Percentiles rank a stretch among this genome's conserved stretches.
Conservation (phyloP, 352 stramenopile genomes). For the Peronospora tabacina region DNA sequence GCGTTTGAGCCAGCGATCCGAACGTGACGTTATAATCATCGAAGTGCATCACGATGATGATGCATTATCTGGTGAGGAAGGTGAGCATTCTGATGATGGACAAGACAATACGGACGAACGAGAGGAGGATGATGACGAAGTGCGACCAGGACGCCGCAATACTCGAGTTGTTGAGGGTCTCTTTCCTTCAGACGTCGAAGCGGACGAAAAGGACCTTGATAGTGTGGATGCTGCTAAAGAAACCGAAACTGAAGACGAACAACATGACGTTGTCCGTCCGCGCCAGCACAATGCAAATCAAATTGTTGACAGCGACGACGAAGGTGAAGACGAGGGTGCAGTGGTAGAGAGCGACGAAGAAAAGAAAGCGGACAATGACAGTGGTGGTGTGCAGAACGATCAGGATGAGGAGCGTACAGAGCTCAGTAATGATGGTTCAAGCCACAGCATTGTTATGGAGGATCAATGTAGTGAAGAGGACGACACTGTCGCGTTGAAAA, state of each 20-base stretch:
- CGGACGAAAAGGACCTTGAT: background rate
- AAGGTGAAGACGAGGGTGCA: slow-evolving; percentile 10
- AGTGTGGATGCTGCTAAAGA: slow-evolving; percentile 4
- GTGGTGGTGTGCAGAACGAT: slow-evolving; percentile 8
- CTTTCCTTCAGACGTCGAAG: slow-evolving; percentile 22
- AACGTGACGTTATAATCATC: slow-evolving; percentile 20
- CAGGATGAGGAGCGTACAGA: slow-evolving; percentile 3
- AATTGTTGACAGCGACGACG: slow-evolving; percentile 34
- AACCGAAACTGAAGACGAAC: slow-evolving; percentile 10
- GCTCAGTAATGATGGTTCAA: slow-evolving; percentile 2
- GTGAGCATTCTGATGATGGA: slow-evolving; percentile 5
- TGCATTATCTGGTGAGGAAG: slow-evolving; percentile 13
- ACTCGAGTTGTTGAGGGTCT: slow-evolving; percentile 19
- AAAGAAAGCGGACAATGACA: slow-evolving; percentile 5
- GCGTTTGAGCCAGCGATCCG: slow-evolving; percentile 10
- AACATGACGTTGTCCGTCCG: slow-evolving; percentile 9
- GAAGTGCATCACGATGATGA: slow-evolving; percentile 20
- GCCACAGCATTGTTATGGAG: slow-evolving; percentile 10
- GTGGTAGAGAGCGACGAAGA: slow-evolving; percentile 15
- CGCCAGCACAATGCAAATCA: slow-evolving; percentile 30
- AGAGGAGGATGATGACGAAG: slow-evolving; percentile 21
- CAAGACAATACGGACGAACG: slow-evolving; percentile 10
- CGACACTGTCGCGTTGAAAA: slow-evolving; percentile 1
- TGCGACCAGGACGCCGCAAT: slow-evolving; percentile 11
- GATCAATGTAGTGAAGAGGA: slow-evolving; percentile 23